These are phyloP conservation scores for Stephanodiscus triporus DNA, from an alignment of 108 stramenopile species.

Conservation along the genomic window DNA sequence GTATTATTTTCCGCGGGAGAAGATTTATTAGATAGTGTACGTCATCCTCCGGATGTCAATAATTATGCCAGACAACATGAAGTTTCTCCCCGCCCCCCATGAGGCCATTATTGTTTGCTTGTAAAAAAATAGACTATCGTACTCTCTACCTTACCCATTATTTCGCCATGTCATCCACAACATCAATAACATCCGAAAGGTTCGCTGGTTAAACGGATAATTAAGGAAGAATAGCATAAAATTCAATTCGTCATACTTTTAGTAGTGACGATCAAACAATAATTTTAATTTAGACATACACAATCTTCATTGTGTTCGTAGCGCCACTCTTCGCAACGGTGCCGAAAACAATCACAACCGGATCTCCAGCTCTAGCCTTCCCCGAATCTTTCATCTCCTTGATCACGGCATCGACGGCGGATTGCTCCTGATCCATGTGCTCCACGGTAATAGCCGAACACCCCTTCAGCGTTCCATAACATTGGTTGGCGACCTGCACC, in stretches of 20 bases:
- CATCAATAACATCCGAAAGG: too few relatives aligned
- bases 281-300: slow-evolving; percentile 60
- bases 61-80: too few relatives aligned
- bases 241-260: too few relatives aligned
- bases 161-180: too few relatives aligned
- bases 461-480: slow-evolving; percentile 80
- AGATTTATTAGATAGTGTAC: too few relatives aligned
- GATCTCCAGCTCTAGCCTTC: slow-evolving; percentile 83
- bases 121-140: too few relatives aligned
- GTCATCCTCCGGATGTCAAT: too few relatives aligned
- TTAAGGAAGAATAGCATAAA: background rate
- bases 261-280: background rate
- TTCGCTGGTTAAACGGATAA: too few relatives aligned
- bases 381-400: slow-evolving; percentile 66
- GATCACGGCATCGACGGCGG: slow-evolving; percentile 75
- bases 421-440: slow-evolving; percentile 71
- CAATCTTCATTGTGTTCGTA: slow-evolving; percentile 85
- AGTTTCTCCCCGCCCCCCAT: too few relatives aligned
- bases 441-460: slow-evolving; percentile 67
- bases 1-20: too few relatives aligned
- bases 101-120: too few relatives aligned
- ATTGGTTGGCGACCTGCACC: slow-evolving; percentile 84
- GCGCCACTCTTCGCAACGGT: slow-evolving; percentile 57
- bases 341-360: slow-evolving; percentile 91
- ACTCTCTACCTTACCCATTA: too few relatives aligned